These are phyloP conservation scores for Saccharomycopsis hybrid DNA, from an alignment of 1,139 yeast species.

Conservation along the genomic window DNA sequence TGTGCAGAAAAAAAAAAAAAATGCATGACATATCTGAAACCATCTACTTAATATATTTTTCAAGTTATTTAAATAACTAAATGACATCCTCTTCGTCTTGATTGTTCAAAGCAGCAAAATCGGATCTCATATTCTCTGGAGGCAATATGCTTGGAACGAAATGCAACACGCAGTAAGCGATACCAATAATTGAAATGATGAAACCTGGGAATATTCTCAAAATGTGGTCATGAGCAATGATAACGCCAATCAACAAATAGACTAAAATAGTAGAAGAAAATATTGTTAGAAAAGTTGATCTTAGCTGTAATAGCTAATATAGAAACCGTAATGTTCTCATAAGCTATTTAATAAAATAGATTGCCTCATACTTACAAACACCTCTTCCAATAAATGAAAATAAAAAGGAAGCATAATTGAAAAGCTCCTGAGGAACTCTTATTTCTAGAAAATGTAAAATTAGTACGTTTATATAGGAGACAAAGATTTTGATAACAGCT, in stretches of 20 bases:
- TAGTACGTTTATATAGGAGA: background rate
- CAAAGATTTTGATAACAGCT: background rate
- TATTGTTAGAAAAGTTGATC: no score
- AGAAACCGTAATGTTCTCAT: no score
- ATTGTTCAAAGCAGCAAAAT: constrained; percentile 18
- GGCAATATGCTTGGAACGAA: constrained; percentile 64
- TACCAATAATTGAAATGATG: constrained; percentile 51
- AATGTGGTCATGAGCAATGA: constrained; percentile 53
- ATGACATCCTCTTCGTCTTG: constrained; percentile 21
- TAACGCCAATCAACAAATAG: constrained; percentile 60
- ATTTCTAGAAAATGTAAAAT: constrained; percentile 41
- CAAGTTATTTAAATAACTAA: no score
- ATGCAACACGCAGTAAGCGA: constrained; percentile 54
- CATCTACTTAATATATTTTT: no score
- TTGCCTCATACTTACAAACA: constrained; percentile 46
- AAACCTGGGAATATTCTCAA: constrained; percentile 51
- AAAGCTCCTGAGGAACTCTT: constrained; percentile 59
- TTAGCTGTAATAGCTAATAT: no score
- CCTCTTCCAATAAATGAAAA: constrained; percentile 87
- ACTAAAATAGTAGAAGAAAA: constrained; percentile 30
- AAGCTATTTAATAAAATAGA: no score
- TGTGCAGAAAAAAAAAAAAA: no score
- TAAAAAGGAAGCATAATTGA: constrained; percentile 69
- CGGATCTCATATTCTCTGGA: constrained; percentile 59
- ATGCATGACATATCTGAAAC: no score